Base-by-base conservation (phyloP, 106 monocot species). In the Amphibolis antarctica region DNA sequence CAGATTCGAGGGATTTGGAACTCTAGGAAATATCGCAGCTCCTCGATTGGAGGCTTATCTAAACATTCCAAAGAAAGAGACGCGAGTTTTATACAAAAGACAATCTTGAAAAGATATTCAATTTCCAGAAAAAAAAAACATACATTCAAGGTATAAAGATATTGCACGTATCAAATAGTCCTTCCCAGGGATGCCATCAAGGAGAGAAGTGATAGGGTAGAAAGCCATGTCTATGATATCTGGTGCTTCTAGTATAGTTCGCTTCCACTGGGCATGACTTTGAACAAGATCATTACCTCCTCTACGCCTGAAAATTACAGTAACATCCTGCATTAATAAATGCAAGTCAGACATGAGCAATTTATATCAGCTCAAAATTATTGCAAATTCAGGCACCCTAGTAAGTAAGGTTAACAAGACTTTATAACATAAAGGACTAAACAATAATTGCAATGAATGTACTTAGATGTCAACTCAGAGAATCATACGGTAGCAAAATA, bases 1-100 rank as follows among this genome's bases (percentile, higher is more conserved):
- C 93, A 93, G 28, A 93, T 28, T 21, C 79, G 65, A 15, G 80
- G 74, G 46, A 88, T 67, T 73, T 88, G 93, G 77, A 88, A 93
- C 69, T 93, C 93, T 42, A 93, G 64, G 64, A 93, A 93, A 29
- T 81, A 83, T 47, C 74, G 70, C 14, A 93, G 63, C 69, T 93
- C 93, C 76, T 88, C 85, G 11, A 93, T 79, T 23, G 88, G 83
- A 58, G 93, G 93, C 57, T 93, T 93, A 68, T 85, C 88, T 93
- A 68, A 64, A 78, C 10, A 15, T 9, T 12, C 12, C 19, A 17
- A 46, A 11, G 19, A 55, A 7, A 4, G 0, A 4, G 0, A 55
- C 13, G 24, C 3, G 10, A 43, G 11, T 12, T 42, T 42, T 18
- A 15, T 19, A 61, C 21, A 20, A 7, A 10, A 12, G 25, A 46